A percentile compares a stretch with the other conserved stretches of the same genome.
Evolutionary conservation across 768 basidiomycete genomes (phyloP).

Genomic region (Porphyrellus cyaneotinctus): DNA sequence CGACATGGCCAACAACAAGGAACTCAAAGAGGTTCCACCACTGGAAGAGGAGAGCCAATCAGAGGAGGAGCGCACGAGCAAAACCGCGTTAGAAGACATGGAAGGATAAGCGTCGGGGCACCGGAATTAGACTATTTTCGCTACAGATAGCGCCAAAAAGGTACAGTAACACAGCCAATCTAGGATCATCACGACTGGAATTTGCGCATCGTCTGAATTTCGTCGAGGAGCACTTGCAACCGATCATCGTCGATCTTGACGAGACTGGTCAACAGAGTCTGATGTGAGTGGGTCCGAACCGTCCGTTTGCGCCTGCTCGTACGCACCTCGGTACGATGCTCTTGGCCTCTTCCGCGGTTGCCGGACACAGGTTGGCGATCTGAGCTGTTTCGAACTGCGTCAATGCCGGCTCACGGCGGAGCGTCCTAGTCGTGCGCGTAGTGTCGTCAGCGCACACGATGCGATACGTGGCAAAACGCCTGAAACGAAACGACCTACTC

Average conservation of each 20-base stretch:
- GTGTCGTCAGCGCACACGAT: background rate
- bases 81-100: constrained; percentile 45
- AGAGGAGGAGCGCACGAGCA: constrained; percentile 40
- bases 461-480: background rate
- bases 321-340: constrained; percentile 82
- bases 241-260: constrained; percentile 86
- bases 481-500: constrained; percentile 52
- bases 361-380: constrained; percentile 87
- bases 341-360: constrained; percentile 85
- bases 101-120: constrained; percentile 35
- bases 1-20: constrained; percentile 48
- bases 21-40: constrained; percentile 24
- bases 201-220: constrained; percentile 88
- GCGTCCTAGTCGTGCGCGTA: constrained; percentile 44
- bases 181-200: constrained; percentile 61
- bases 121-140: constrained; percentile 5
- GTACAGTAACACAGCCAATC: background rate
- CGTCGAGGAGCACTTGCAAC: constrained; percentile 75
- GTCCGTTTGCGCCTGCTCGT: too few relatives aligned
- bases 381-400: constrained; percentile 93
- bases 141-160: background rate
- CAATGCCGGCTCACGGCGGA: constrained; percentile 72
- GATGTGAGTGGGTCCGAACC: background rate
- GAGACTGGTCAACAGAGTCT: constrained; percentile 45
- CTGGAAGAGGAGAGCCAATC: constrained; percentile 41